Evolutionary conservation across 1,139 yeast species (phyloP).

Genomic region (Yamadazyma blattariae): DNA sequence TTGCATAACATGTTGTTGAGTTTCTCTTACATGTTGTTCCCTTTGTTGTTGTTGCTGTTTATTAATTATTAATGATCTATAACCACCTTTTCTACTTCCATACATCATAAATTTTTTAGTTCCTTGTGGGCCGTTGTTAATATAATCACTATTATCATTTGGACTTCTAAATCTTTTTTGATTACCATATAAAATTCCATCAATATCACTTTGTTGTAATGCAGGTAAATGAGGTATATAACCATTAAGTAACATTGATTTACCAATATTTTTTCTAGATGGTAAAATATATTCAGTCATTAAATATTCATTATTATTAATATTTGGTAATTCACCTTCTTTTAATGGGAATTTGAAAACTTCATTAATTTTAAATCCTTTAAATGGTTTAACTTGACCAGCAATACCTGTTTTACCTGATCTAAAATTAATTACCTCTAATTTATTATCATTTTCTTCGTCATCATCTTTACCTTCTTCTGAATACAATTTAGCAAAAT

Average conservation of each 20-base stretch:
- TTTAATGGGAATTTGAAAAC: conserved; percentile 58
- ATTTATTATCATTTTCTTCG: conserved; percentile 28
- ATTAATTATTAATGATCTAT: conserved; percentile 24
- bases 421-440: conserved; percentile 35
- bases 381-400: conserved; percentile 54
- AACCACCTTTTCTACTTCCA: conserved; percentile 42
- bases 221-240: conserved; percentile 61
- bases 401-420: conserved; percentile 58
- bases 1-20: conserved; percentile 3
- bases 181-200: conserved; percentile 50
- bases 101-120: conserved; percentile 30
- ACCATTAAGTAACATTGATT: conserved; percentile 84
- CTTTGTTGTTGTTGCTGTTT: conserved; percentile 6
- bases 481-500: conserved; percentile 32
- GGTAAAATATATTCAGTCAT: conserved; percentile 60
- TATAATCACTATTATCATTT: conserved; percentile 34
- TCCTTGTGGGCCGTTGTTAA: conserved; percentile 44
- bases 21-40: conserved; percentile 1
- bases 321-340: conserved; percentile 53
- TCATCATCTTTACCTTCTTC: conserved; percentile 29
- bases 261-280: conserved; percentile 45
- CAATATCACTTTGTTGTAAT: conserved; percentile 67
- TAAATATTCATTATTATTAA: conserved; percentile 55
- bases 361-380: conserved; percentile 46
- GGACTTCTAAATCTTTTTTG: conserved; percentile 30